Percentiles rank a stretch among this genome's conserved stretches.
These are phyloP conservation scores for Pseudopyricularia cyperi DNA, from an alignment of 2,329 filamentous ascomycete species.

Conservation along the genomic window DNA sequence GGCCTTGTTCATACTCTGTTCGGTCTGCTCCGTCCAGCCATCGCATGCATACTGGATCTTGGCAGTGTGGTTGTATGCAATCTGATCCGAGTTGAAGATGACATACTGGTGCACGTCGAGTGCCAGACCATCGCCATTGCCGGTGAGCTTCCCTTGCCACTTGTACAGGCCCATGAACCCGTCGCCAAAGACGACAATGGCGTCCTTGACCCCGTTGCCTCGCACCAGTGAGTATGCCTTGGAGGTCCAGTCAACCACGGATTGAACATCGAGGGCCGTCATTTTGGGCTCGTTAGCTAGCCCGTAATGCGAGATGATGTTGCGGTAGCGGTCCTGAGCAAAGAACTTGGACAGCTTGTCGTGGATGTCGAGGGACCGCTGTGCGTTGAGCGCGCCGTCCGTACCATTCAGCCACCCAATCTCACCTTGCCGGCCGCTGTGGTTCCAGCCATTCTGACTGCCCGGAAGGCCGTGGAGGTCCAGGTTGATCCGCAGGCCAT, in stretches of 20 bases:
- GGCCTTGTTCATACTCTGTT: conserved; percentile 54
- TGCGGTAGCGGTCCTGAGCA: conserved; percentile 81
- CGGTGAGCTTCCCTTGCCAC: conserved; percentile 75
- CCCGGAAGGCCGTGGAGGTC: conserved; percentile 88
- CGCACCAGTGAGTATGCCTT: conserved; percentile 61
- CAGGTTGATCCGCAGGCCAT: conserved; percentile 83
- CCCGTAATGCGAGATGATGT: conserved; percentile 85
- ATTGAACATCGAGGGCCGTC: conserved; percentile 51
- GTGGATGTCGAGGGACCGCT: conserved; percentile 79
- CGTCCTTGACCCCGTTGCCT: conserved; percentile 56
- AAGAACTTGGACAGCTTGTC: conserved; percentile 84
- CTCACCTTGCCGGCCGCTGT: conserved; percentile 68
- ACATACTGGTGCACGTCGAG: conserved; percentile 98
- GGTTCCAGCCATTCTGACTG: conserved; percentile 96
- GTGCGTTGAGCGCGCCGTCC: conserved; percentile 62
- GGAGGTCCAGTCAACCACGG: conserved; percentile 69
- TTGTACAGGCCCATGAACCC: conserved; percentile 85
- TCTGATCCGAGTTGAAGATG: conserved; percentile 87
- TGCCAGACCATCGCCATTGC: conserved; percentile 52
- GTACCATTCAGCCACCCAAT: conserved; percentile 91
- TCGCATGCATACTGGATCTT: conserved; percentile 82
- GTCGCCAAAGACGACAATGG: conserved; percentile 75
- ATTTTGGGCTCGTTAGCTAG: conserved; percentile 91
- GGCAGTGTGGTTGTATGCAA: conserved; percentile 65
- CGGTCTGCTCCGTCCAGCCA: conserved; percentile 72